A percentile compares a stretch with the other conserved stretches of the same genome.
Conservation (phyloP, 2,329 filamentous ascomycete species). For the Ophiostoma sp. region DNA sequence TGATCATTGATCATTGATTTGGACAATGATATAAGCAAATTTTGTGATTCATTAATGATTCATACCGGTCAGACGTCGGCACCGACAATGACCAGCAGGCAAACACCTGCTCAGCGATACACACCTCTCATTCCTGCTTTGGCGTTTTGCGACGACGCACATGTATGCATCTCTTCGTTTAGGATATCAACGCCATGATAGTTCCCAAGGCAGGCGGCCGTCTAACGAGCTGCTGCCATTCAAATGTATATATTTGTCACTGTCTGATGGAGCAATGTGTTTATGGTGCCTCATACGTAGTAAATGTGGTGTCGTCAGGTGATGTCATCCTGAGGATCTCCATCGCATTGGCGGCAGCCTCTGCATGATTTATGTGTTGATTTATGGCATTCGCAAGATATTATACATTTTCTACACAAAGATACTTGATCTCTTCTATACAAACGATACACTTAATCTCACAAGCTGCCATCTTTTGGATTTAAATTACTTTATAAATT, state of each 20-base stretch:
- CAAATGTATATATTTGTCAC: constrained; percentile 11
- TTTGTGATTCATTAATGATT: not conserved
- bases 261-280: too few relatives aligned
- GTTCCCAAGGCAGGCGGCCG: not conserved
- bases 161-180: not conserved
- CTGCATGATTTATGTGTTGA: not conserved
- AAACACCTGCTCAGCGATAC: not conserved
- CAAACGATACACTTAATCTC: too few relatives aligned
- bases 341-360: not conserved
- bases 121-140: constrained; percentile 12
- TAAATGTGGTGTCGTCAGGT: not conserved
- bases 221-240: not conserved
- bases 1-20: too few relatives aligned
- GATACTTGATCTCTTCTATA: too few relatives aligned
- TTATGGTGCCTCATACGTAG: too few relatives aligned
- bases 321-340: not conserved
- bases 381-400: too few relatives aligned
- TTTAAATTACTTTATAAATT: too few relatives aligned
- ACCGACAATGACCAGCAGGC: not conserved
- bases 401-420: too few relatives aligned
- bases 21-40: too few relatives aligned
- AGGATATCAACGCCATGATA: constrained; percentile 7
- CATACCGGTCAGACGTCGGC: not conserved
- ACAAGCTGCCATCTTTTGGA: too few relatives aligned
- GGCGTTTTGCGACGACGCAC: constrained; percentile 1